Evolutionary conservation across 306 rosid genomes (phyloP), one percentile per base, ranked within the genome.

Genomic region (Dryas alaskensis): DNA sequence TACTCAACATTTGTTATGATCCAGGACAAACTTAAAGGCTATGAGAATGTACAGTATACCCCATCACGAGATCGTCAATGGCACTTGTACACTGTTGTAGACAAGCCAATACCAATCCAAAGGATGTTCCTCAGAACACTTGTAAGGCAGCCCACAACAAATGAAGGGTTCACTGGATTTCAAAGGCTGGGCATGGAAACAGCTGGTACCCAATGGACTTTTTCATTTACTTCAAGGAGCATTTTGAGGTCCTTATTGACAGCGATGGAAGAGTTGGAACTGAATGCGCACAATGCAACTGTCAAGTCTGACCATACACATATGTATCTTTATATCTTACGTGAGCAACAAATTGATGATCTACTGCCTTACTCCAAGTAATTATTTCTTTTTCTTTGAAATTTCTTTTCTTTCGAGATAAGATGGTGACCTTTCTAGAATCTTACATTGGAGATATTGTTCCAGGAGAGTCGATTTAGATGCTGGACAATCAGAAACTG

Each of bases 181-280:
- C 97, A 85, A 73, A 80, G 84, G 81, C 69, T 80, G 58, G 86
- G 84, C 50, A 74, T 78, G 44, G 89, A 81, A 75, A 73, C 84
- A 67, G 75, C 81, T 55, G 76, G 67, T 57, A 72, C 43, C 53
- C 88, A 83, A 50, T 80, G 81, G 86, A 78, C 87, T 39, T 80
- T 87, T 84, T 89, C 97, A 57, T 90, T 80, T 82, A 91, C 97
- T 84, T 88, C 96, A 44, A 87, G 89, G 76, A 92, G 95, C 85
- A 88, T 94, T 74, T 92, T 88, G 72, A 84, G 96, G 83, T 92
- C 99, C 84, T 80, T 94, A 81, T 76, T 83, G 89, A 89, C 91
- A 69, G 99, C 97, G 78, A 94, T 94, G 99, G 99, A 94, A 73
- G 99, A 92, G 88, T 85, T 94, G 87, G 99, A 94, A 81, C 95